These are phyloP conservation scores for Rhododendron ferrugineum DNA, from an alignment of 148 eudicot genomes.

Conservation along the genomic window DNA sequence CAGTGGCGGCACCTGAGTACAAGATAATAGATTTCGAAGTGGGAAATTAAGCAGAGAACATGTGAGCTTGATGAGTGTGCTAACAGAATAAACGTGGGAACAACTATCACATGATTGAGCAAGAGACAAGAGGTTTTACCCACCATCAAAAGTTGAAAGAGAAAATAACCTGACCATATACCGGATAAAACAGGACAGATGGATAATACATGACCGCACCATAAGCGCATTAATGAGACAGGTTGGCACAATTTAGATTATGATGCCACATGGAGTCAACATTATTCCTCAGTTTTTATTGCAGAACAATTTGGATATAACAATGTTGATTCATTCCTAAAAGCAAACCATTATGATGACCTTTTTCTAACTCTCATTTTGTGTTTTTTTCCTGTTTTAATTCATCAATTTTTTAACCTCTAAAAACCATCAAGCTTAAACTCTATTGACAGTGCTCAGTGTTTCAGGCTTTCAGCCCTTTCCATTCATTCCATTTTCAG, in stretches of 20 bases:
- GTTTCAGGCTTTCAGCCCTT: not conserved
- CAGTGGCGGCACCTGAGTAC: not conserved
- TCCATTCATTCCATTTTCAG: not conserved
- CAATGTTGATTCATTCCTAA: not conserved
- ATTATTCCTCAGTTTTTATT: not conserved
- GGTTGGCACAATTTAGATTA: not conserved
- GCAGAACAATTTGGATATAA: not conserved
- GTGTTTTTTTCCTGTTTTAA: not conserved
- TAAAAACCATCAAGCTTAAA: slow-evolving; percentile 1
- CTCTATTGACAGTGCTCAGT: not conserved
- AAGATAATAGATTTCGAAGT: not conserved
- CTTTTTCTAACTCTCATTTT: not conserved
- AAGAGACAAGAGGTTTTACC: not conserved
- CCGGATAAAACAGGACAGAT: not conserved
- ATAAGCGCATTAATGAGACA: not conserved
- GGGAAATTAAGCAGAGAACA: not conserved
- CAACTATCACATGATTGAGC: not conserved
- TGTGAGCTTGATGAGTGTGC: not conserved
- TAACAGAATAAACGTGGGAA: not conserved
- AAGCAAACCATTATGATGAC: not conserved
- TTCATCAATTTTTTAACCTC: not conserved
- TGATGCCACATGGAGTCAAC: not conserved
- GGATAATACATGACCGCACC: not conserved
- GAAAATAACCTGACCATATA: not conserved
- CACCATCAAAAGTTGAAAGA: not conserved